Base-by-base conservation (phyloP, 805 yeast species). In the Sungouiella thailandica region DNA sequence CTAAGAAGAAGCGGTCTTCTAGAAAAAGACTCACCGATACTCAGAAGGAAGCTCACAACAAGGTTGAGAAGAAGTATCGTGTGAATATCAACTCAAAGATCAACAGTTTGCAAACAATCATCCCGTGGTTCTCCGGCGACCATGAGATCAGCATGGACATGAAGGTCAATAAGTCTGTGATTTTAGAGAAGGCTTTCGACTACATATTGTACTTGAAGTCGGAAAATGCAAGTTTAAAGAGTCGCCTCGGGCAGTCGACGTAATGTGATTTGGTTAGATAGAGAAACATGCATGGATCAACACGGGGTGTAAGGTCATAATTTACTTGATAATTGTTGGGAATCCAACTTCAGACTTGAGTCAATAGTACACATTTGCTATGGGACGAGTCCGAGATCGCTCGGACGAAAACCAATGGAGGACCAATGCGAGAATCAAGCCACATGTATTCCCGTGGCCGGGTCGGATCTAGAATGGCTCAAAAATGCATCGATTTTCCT, bases 31-130 rank as follows among this genome's bases (percentile, higher is more conserved):
- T 75, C 35, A 73, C 80, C 7, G 65, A 66, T 5, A 68, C 70
- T 44, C 87, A 80, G 57, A 78, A 80, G 45, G 76, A 76, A 47
- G 85, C 85, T 0, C 89, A 81, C 52, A 80, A 80, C 59, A 76
- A 75, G 55, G 78, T 81, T 41, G 88, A 81, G 50, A 78, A 80
- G 52, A 71, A 80, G 39, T 80, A 81, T 55, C 63, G 87, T 52
- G 79, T 78, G 40, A 80, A 80, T 54, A 79, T 81, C 53, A 80
- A 80, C 52, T 75, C 83, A 9, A 80, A 79, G 53, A 81, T 81
- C 36, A 83, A 83, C 4, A 77, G 78, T 19, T 57, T 80, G 34
- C 84, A 79, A 50, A 72, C 71, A 46, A 65, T 80, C 16, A 80
- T 81, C 23, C 88, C 88, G 9, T 74, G 81, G 76, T 74, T 79